Evolutionary conservation across 257 asterid genomes (phyloP).

Genomic region (Capsicum baccatum): DNA sequence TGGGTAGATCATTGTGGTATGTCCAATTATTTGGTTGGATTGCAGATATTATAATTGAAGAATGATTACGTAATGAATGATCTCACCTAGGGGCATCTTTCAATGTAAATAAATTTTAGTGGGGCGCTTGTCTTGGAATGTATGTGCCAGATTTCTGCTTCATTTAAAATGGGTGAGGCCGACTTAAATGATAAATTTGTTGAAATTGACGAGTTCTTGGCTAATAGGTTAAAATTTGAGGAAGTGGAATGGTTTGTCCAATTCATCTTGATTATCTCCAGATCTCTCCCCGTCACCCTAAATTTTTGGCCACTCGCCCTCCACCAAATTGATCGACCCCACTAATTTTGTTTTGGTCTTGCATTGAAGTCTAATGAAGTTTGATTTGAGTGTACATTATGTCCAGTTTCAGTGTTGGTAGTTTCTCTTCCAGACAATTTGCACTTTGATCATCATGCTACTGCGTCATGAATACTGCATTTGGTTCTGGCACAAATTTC

Average conservation of each 20-base stretch:
- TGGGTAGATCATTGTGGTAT: background rate
- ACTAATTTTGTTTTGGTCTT: conserved; percentile 5
- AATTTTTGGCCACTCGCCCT: background rate
- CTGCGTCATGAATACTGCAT: background rate
- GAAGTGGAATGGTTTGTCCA: conserved; percentile 1
- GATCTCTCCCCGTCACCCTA: background rate
- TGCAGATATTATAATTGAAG: conserved; percentile 19
- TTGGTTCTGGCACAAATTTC: background rate
- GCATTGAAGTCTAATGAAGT: background rate
- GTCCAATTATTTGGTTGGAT: background rate
- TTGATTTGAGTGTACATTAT: background rate
- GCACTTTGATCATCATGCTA: background rate
- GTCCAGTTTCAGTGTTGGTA: background rate
- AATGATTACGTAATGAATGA: conserved; percentile 2
- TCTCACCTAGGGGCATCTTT: conserved; percentile 5
- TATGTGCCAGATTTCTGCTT: conserved; percentile 5
- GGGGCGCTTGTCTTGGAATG: conserved; percentile 27
- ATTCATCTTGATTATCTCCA: conserved; percentile 8
- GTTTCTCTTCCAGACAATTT: background rate
- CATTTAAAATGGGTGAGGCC: background rate
- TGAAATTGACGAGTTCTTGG: background rate
- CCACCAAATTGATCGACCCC: conserved; percentile 20
- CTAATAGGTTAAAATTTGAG: background rate
- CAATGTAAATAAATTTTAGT: background rate
- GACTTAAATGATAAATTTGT: background rate